A percentile compares a stretch with the other conserved stretches of the same genome.
Conservation (phyloP, 192 early-diverging fungal species). For the Backusella westeae region DNA sequence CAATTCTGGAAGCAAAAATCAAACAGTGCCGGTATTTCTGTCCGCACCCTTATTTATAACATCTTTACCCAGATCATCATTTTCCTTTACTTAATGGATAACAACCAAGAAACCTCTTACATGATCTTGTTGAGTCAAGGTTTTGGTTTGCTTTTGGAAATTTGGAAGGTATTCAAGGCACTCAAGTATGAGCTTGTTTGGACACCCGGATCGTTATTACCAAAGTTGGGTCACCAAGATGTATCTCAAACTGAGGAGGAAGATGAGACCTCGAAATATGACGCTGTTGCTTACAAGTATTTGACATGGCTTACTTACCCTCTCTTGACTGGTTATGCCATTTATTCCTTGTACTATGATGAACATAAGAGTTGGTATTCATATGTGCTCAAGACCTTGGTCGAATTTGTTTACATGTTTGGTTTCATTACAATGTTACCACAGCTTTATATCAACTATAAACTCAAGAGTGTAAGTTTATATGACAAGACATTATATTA, state of each 20-base stretch:
- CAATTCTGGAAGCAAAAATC: constrained; percentile 87
- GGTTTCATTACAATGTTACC: constrained; percentile 84
- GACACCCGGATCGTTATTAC: constrained; percentile 24
- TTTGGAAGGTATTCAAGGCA: constrained; percentile 90
- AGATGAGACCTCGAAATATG: constrained; percentile 58
- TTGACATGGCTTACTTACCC: constrained; percentile 77
- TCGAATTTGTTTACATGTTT: constrained; percentile 91
- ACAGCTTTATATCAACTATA: constrained; percentile 92
- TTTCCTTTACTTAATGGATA: constrained; percentile 85
- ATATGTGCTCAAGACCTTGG: constrained; percentile 77
- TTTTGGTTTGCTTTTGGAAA: constrained; percentile 79
- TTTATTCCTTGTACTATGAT: constrained; percentile 82
- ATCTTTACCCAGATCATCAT: constrained; percentile 84
- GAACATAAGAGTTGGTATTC: constrained; percentile 94
- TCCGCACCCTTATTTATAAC: constrained; percentile 78
- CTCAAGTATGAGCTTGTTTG: constrained; percentile 60
- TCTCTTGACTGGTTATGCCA: constrained; percentile 70
- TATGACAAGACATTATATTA: background rate
- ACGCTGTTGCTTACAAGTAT: constrained; percentile 82
- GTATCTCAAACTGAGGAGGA: constrained; percentile 49
- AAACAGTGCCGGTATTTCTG: constrained; percentile 78
- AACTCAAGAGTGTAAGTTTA: constrained; percentile 60
- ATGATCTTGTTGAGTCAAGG: constrained; percentile 85
- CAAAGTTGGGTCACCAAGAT: constrained; percentile 20
- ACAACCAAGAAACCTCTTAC: constrained; percentile 74